Evolutionary conservation across 2,329 filamentous ascomycete species (phyloP), one percentile per base, ranked within the genome.

Genomic region (Sporothrix pallida): DNA sequence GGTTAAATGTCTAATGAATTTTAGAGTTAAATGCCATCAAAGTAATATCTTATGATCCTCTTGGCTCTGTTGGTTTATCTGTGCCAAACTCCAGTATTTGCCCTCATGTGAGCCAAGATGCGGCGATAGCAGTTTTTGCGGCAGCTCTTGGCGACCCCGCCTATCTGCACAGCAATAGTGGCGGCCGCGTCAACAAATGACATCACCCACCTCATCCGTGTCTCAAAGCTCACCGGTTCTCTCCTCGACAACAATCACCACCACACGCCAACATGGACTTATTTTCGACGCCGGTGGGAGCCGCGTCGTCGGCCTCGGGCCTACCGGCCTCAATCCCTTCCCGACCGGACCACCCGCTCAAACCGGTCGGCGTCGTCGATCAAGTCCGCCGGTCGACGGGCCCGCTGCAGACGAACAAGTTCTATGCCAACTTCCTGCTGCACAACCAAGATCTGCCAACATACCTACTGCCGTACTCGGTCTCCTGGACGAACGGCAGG

Each of bases 361-460:
- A 86, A 56, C 85, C 87, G 15, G 80, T 84, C n/a, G 26, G 88
- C 88, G 3, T 52, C 6, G 83, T 91, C 54, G 60, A 42, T 44
- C 52, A 15, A 5, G 42, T 8, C 31, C 74, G 71, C 8, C 79
- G 78, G 46, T 80, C 83, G 17, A 77, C 81, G 1, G 80, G 80
- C 0, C 89, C 91, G 3, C 83, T 93, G 63, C 85, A 89, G 69
- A 95, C 93, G 31, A 95, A 95, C 84, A 95, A 93, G 79, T 95
- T 94, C 80, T 93, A 93, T 78, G 87, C 91, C 77, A 96, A 96
- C 78, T 89, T 96, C 76, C 94, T 94, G 80, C 85, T 98, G 0
- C 92, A 90, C 4, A 86, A 86, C 60, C 94, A 97, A 80, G 88
- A 85, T 4, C 87, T 87, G 7, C 87, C 91, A 0, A 86, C 90